These are phyloP conservation scores for Lumnitzera littorea DNA, from an alignment of 345 rosid genomes.

Conservation along the genomic window DNA sequence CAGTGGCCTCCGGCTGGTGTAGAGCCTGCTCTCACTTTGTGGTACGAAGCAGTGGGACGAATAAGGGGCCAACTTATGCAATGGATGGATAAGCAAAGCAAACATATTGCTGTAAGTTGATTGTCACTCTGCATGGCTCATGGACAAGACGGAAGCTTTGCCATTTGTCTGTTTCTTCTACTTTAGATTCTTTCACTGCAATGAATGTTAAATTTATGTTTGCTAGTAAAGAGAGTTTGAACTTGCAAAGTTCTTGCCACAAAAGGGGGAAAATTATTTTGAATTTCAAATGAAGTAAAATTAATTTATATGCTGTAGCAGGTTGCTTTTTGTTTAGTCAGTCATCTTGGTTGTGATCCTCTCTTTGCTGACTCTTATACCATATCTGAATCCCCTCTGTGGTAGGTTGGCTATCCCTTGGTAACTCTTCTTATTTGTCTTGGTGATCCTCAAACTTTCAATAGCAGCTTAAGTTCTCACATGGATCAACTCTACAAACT, in stretches of 20 bases:
- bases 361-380: not conserved
- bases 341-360: not conserved
- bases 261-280: no score
- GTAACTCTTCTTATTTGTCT: constrained; percentile 98
- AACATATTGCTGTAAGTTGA: constrained; percentile 80
- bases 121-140: not conserved
- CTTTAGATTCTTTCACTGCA: no score
- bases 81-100: constrained; percentile 99
- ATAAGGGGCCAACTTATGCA: constrained; percentile 72
- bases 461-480: constrained; percentile 70
- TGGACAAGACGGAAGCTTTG: not conserved
- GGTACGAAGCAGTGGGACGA: constrained; percentile 97
- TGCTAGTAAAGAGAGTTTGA: no score
- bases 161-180: not conserved
- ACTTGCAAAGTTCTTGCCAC: no score
- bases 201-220: no score
- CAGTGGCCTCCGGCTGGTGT: constrained; percentile 98
- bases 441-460: constrained; percentile 93
- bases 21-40: constrained; percentile 80
- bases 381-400: constrained; percentile 6
- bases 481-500: constrained; percentile 99
- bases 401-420: constrained; percentile 94
- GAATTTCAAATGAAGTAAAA: no score
- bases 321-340: not conserved
- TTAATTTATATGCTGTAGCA: no score